phyloP scores from a whole-genome alignment of 768 basidiomycete genomes.

The Suillus placidus region DNA sequence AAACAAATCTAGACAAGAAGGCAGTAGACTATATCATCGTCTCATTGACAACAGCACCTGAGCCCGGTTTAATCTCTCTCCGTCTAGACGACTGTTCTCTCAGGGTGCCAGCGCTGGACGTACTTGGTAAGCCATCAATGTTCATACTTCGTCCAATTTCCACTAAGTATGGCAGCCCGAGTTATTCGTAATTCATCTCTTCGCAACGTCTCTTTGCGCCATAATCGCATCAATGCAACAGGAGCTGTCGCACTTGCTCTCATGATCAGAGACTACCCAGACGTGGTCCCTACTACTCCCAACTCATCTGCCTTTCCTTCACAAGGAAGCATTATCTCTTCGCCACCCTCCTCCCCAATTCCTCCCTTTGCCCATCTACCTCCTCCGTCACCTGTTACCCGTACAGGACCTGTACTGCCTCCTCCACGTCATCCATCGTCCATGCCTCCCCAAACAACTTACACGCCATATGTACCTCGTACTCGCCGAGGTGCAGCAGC shows the following conservation, averaged over 20 bases:
- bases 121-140: slow-evolving; percentile 61
- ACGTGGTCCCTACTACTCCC: slow-evolving; percentile 49
- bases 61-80: slow-evolving; percentile 67
- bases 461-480: slow-evolving; percentile 82
- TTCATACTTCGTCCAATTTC: background rate
- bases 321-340: slow-evolving; percentile 25
- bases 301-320: slow-evolving; percentile 11
- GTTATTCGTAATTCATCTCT: slow-evolving; percentile 82
- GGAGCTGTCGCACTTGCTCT: slow-evolving; percentile 92
- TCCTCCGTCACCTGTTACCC: slow-evolving; percentile 28
- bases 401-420: slow-evolving; percentile 45
- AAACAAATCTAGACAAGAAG: slow-evolving; percentile 83
- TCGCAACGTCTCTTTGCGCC: slow-evolving; percentile 85
- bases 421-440: slow-evolving; percentile 54
- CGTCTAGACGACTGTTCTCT: slow-evolving; percentile 87
- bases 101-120: slow-evolving; percentile 73
- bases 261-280: slow-evolving; percentile 97
- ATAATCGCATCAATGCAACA: slow-evolving; percentile 82
- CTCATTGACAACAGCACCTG: slow-evolving; percentile 50
- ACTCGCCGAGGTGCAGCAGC: slow-evolving; percentile 47
- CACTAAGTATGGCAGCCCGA: slow-evolving; percentile 53
- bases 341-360: slow-evolving; percentile 37
- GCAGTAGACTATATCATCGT: slow-evolving; percentile 80
- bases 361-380: slow-evolving; percentile 29
- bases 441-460: slow-evolving; percentile 65